Conservation (phyloP, 495 filamentous ascomycete species). For the Hypoxylon lienhwacheense region DNA sequence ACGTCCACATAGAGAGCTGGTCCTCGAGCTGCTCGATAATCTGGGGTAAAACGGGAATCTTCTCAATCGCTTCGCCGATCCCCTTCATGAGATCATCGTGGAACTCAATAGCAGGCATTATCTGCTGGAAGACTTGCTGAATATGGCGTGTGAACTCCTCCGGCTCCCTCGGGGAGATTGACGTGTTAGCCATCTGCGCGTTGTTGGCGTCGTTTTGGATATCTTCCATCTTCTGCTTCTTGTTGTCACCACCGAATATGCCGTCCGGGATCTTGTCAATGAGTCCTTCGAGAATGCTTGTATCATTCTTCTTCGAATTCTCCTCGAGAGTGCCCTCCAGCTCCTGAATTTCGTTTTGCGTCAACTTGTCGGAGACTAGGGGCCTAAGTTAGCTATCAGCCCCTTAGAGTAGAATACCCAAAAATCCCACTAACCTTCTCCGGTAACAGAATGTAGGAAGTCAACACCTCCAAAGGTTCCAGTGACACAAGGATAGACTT, state of each 20-base stretch:
- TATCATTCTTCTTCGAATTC: constrained; percentile 54
- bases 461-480: constrained; percentile 93
- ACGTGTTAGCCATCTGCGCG: constrained; percentile 64
- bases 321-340: constrained; percentile 74
- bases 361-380: constrained; percentile 76
- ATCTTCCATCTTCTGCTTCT: constrained; percentile 66
- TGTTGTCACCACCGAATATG: constrained; percentile 68
- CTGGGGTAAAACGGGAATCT: constrained; percentile 76
- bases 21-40: constrained; percentile 79
- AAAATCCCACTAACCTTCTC: constrained; percentile 55
- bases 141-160: constrained; percentile 74
- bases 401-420: neutral
- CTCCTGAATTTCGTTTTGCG: constrained; percentile 80
- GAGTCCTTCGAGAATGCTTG: constrained; percentile 71
- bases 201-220: constrained; percentile 68
- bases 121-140: constrained; percentile 66
- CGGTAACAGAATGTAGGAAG: constrained; percentile 81
- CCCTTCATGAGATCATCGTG: constrained; percentile 82
- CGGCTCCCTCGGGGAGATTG: constrained; percentile 69
- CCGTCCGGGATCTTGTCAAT: constrained; percentile 76
- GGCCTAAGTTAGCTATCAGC: constrained; percentile 6
- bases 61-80: constrained; percentile 74
- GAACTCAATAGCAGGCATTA: constrained; percentile 84
- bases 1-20: constrained; percentile 81
- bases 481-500: constrained; percentile 79